A percentile compares a stretch with the other conserved stretches of the same genome.
phyloP scores from a whole-genome alignment of 2,329 filamentous ascomycete genomes.

The Colletotrichum sp. region DNA sequence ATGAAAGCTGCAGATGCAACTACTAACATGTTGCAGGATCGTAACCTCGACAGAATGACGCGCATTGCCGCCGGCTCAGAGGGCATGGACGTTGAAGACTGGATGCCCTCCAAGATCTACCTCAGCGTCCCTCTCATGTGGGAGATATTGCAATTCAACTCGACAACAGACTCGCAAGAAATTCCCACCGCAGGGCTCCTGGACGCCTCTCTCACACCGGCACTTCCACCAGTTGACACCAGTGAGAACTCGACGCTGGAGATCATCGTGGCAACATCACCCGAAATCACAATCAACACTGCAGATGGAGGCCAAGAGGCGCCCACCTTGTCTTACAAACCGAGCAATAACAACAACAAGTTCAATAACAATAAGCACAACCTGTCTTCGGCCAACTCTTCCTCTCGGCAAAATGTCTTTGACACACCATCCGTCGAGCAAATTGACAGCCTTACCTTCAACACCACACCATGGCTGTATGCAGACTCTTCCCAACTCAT shows the following conservation, averaged over 20 bases:
- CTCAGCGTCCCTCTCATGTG: constrained; percentile 59
- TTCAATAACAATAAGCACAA: neutral
- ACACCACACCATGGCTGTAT: constrained; percentile 48
- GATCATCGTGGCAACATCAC: constrained; percentile 55
- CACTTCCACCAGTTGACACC: constrained; percentile 30
- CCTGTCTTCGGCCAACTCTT: neutral
- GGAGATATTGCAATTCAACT: constrained; percentile 56
- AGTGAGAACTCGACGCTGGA: constrained; percentile 47
- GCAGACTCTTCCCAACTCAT: constrained; percentile 44
- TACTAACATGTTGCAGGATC: constrained; percentile 38
- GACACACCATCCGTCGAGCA: constrained; percentile 36
- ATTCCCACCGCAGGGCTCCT: constrained; percentile 42
- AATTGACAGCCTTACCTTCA: constrained; percentile 41
- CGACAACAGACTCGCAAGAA: constrained; percentile 38
- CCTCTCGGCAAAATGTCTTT: constrained; percentile 19
- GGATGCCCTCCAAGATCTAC: constrained; percentile 57
- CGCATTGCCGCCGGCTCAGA: constrained; percentile 54
- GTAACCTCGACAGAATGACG: constrained; percentile 52
- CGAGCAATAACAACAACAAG: neutral
- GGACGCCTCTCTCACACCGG: constrained; percentile 43
- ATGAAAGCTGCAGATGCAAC: neutral
- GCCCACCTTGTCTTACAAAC: constrained; percentile 43
- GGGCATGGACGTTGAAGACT: constrained; percentile 51
- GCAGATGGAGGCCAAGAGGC: constrained; percentile 55
- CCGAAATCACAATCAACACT: constrained; percentile 56